Percentiles rank a stretch among this genome's conserved stretches.
These are phyloP conservation scores for Beta vulgaris DNA, from an alignment of 148 eudicot species.

Conservation along the genomic window DNA sequence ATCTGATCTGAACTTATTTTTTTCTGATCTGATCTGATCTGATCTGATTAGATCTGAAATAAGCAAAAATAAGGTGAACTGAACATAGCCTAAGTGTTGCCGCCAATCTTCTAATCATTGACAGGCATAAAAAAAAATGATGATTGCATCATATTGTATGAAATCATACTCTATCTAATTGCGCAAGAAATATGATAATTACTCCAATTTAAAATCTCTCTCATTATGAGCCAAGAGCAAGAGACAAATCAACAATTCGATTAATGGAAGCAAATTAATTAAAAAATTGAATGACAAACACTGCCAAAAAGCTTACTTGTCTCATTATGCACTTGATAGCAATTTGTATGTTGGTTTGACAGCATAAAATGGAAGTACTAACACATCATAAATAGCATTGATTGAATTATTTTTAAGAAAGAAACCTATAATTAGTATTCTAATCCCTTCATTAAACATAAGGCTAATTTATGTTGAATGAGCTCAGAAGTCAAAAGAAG, in stretches of 20 bases:
- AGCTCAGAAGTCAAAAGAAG: constrained; percentile 5
- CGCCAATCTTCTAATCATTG: constrained; percentile 25
- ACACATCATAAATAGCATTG: neutral
- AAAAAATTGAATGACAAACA: neutral
- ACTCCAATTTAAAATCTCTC: neutral
- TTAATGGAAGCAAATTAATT: neutral
- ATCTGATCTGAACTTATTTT: no score
- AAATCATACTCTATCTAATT: neutral
- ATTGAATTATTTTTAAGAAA: neutral
- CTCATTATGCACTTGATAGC: constrained; percentile 8
- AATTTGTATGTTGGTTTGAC: constrained; percentile 24
- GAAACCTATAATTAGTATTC: neutral
- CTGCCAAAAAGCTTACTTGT: constrained; percentile 13
- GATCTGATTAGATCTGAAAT: no score
- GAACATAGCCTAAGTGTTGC: constrained; percentile 11
- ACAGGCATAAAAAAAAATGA: neutral
- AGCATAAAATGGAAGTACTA: neutral
- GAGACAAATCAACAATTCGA: constrained; percentile 10
- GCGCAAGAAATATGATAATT: neutral
- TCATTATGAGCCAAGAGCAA: constrained; percentile 8
- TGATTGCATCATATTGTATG: constrained; percentile 5
- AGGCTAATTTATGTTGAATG: neutral
- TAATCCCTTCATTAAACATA: neutral
- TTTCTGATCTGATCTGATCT: no score
- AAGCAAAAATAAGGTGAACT: no score